Base-by-base conservation (phyloP, 2,329 filamentous ascomycete genomes). In the Helotiales sp. region DNA sequence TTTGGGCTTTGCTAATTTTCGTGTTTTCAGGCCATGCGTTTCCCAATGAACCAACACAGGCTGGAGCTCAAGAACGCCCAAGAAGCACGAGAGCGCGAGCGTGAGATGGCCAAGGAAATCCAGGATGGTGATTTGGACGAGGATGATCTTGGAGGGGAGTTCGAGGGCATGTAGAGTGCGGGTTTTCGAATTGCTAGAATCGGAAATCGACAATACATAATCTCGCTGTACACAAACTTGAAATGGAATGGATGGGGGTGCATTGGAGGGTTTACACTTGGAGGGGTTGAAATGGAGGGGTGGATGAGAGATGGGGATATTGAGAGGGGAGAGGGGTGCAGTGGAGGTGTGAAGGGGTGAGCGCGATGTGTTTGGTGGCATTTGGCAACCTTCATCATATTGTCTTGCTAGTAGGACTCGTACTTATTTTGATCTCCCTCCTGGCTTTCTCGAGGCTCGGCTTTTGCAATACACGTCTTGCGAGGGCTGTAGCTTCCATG, bases 41-140 rank as follows among this genome's bases (percentile, higher is more conserved):
- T 98, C 82, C 96, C 96, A 2, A 98, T 98, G 95, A 97, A 99
- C 83, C 96, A 98, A 81, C 96, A 99, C 81, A 89, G 96, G 20
- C 85, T 98, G 64, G 96, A 99, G 81, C 86, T 99, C 64, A 98
- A 97, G 87, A 98, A 97, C 76, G 96, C 96, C 0, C 95, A 98
- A 80, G 96, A 99, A 81, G 96, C 96, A n/a, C 88, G 96, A 60
- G 96, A 99, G 80, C 87, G 96, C 22, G 96, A 99, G 84, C 88
- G 96, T 20, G 96, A 99, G 82, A 89, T 99, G 85, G 96, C 94
- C 70, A 98, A 98, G 86, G 96, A 99, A 84, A 98, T 99, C 77
- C 93, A 97, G 81, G 96, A 98, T 73, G 96, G 95, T 22, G 96
- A 99, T 77, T 86, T 97, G 80, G 96, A 98, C 75, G 96, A 97